Evolutionary conservation across 176 grass and related monocot species (phyloP).

Genomic region (Avena insularis): DNA sequence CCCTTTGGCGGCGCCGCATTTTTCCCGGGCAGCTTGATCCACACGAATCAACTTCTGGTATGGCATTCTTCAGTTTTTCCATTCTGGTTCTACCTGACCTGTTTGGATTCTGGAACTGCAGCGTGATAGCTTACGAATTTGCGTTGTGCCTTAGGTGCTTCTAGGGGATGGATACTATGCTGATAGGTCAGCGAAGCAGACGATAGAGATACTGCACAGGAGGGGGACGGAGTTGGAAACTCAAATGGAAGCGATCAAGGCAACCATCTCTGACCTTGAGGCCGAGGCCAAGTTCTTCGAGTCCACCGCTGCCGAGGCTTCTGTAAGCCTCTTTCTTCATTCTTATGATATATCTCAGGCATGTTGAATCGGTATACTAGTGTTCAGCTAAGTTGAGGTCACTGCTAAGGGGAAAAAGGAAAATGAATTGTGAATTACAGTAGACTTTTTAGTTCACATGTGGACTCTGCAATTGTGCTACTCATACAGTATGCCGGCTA

Average conservation of each 20-base stretch:
- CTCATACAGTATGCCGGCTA: background rate
- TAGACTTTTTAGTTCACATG: background rate
- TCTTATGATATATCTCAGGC: constrained; percentile 1
- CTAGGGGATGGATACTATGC: constrained; percentile 89
- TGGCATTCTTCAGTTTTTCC: constrained; percentile 10
- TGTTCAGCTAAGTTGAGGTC: constrained; percentile 9
- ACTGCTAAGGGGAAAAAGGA: constrained; percentile 9
- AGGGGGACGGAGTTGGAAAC: constrained; percentile 73
- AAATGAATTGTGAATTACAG: background rate
- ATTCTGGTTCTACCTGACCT: background rate
- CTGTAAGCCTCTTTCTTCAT: constrained; percentile 37
- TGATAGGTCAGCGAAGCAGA: constrained; percentile 82
- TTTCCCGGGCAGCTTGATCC: constrained; percentile 81
- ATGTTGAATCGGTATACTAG: background rate
- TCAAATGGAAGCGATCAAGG: constrained; percentile 78
- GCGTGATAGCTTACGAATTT: constrained; percentile 26
- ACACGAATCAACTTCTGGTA: constrained; percentile 92
- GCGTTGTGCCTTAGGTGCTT: constrained; percentile 66
- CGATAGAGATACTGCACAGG: constrained; percentile 72
- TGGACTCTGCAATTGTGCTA: background rate
- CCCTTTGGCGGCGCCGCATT: constrained; percentile 87
- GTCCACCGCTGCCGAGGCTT: background rate
- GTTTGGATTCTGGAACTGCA: background rate
- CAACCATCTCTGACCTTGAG: constrained; percentile 74
- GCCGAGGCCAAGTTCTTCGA: constrained; percentile 39